Conservation (phyloP, 495 filamentous ascomycete genomes). For the Daldinia loculata region DNA sequence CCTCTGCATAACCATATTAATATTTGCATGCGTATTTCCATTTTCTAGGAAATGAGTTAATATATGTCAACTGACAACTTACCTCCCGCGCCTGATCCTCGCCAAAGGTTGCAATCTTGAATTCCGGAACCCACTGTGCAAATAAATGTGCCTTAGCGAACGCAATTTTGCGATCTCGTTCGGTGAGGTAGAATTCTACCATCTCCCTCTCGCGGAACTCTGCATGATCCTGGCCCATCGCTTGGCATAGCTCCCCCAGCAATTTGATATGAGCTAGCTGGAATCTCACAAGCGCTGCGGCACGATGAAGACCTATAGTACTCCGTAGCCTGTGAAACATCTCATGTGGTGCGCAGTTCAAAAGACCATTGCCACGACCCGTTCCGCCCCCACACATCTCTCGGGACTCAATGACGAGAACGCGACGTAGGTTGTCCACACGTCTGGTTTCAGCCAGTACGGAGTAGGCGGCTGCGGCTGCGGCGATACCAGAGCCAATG, state of each 20-base stretch:
- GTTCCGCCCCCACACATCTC: constrained; percentile 52
- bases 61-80: constrained; percentile 7
- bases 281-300: constrained; percentile 44
- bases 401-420: constrained; percentile 53
- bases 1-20: constrained; percentile 17
- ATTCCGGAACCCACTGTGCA: constrained; percentile 49
- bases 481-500: constrained; percentile 72
- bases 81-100: constrained; percentile 45
- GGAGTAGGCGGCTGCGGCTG: constrained; percentile 61
- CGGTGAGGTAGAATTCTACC: constrained; percentile 51
- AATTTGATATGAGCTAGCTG: constrained; percentile 44
- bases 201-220: constrained; percentile 49
- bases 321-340: constrained; percentile 34
- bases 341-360: constrained; percentile 51
- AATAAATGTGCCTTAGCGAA: constrained; percentile 46
- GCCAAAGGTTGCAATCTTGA: constrained; percentile 36
- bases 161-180: constrained; percentile 47
- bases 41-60: neutral
- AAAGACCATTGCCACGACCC: constrained; percentile 53
- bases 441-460: constrained; percentile 47
- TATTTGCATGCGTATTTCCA: neutral
- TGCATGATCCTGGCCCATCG: constrained; percentile 32
- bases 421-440: constrained; percentile 10
- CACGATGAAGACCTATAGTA: constrained; percentile 3
- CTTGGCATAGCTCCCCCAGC: constrained; percentile 42